Evolutionary conservation across 768 basidiomycete species (phyloP), one percentile per base, ranked within the genome.

Genomic region (Suillus lakei): DNA sequence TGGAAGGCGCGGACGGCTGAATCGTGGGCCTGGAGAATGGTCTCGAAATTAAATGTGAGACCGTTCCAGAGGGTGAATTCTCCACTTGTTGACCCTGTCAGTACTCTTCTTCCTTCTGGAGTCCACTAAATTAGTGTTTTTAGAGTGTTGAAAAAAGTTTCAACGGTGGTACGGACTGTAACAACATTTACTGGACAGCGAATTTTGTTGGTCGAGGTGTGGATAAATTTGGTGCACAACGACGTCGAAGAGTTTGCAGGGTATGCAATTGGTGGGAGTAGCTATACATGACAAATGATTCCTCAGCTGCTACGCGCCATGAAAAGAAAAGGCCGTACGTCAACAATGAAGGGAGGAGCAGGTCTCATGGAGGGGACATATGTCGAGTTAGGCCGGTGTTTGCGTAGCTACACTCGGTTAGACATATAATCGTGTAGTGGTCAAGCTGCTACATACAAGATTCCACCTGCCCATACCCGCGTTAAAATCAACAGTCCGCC

Each of bases 31-130:
- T 98, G 97, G n/a, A 99, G 86, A 70, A 99, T 98, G 0, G 97
- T 98, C 78, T 99, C 98, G 73, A 99, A 99, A 80, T 99, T 99
- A 88, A 99, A 99, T 0, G 98, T 98, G 28, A 97, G 84, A 32
- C 97, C 97, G 70, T 99, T 99, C 98, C 98, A 99, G 7, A 99
- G 86, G 1, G 97, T 99, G 78, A 99, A 98, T 79, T 99, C 98
- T 54, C 98, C 98, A 67, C 92, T 95, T 26, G 96, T 95, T 13
- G 96, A 96, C 21, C 98, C 98, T 3, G 98, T 99, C 55, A 99
- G 80, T 26, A 99, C 84, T 3, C 98, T 89, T 38, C 98, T 86
- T 63, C 91, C 95, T 80, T 99, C 97, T 1, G 98, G 98, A 21
- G 96, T 99, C 95, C 97, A 99, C 95, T 98, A 68, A 32, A 66